Evolutionary conservation across 1,139 yeast genomes (phyloP).

Genomic region (Suhomyces yuchorum): DNA sequence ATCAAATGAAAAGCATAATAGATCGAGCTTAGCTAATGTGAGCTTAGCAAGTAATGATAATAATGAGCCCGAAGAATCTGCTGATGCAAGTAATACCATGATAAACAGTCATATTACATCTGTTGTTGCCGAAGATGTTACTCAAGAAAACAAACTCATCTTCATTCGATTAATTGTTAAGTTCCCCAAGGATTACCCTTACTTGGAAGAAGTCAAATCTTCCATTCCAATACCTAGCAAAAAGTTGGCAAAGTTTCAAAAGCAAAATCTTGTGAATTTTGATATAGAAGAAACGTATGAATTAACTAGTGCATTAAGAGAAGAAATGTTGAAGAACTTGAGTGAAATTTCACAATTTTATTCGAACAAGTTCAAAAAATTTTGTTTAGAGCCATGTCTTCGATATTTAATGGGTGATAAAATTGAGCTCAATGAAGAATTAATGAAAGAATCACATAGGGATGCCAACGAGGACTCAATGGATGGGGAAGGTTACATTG

Average conservation of each 20-base stretch:
- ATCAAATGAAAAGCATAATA: constrained; percentile 2
- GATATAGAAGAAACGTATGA: constrained; percentile 79
- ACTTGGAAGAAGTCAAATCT: constrained; percentile 47
- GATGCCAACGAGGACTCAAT: constrained; percentile 25
- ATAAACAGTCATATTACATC: neutral
- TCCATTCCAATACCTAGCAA: constrained; percentile 21
- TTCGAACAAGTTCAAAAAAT: constrained; percentile 55
- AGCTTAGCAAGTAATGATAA: constrained; percentile 8
- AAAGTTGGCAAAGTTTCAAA: constrained; percentile 25
- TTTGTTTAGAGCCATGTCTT: constrained; percentile 80
- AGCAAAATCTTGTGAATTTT: constrained; percentile 42
- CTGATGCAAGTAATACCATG: constrained; percentile 4
- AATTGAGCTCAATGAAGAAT: constrained; percentile 50
- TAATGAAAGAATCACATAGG: constrained; percentile 23
- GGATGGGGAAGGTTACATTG: constrained; percentile 25
- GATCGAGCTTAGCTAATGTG: constrained; percentile 6
- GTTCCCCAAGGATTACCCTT: constrained; percentile 76
- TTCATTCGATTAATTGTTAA: constrained; percentile 68
- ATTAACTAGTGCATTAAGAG: constrained; percentile 47
- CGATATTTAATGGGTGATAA: constrained; percentile 82
- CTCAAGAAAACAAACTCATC: constrained; percentile 54
- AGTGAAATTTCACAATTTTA: constrained; percentile 59
- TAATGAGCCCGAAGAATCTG: constrained; percentile 5
- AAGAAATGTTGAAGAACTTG: constrained; percentile 53
- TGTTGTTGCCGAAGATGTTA: constrained; percentile 12